Conservation (phyloP, 108 stramenopile genomes). For the Licmophora abbreviata region DNA sequence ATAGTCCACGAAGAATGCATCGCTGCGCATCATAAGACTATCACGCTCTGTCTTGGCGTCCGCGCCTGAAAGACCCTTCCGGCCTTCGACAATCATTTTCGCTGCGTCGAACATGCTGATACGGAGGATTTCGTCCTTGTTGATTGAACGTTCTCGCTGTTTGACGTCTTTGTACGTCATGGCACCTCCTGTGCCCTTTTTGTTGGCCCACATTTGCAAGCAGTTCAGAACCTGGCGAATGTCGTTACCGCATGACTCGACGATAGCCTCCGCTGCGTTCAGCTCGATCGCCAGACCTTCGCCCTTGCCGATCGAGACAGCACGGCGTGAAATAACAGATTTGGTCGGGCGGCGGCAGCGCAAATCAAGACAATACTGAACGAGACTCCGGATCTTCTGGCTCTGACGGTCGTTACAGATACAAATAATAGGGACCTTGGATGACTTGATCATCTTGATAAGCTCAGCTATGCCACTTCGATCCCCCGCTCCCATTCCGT, state of each 20-base stretch:
- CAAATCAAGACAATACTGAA: conserved; percentile 93
- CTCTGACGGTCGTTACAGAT: conserved; percentile 97
- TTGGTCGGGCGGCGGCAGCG: conserved; percentile 78
- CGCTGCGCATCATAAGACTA: conserved; percentile 71
- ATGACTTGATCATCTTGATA: conserved; percentile 93
- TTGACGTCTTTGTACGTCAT: conserved; percentile 83
- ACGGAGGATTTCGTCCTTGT: conserved; percentile 88
- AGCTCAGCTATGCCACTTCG: conserved; percentile 89
- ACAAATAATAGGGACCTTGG: conserved; percentile 94
- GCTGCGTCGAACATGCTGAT: conserved; percentile 89
- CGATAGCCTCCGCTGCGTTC: conserved; percentile 93
- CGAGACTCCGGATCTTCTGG: conserved; percentile 77
- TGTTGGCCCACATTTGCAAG: conserved; percentile 94
- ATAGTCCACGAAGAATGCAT: conserved; percentile 97
- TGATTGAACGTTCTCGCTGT: conserved; percentile 50
- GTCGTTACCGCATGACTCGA: conserved; percentile 93
- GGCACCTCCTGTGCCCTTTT: conserved; percentile 12
- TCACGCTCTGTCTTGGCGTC: conserved; percentile 40
- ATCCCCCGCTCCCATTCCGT: conserved; percentile 96
- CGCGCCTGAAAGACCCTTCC: conserved; percentile 41
- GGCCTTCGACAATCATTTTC: conserved; percentile 71
- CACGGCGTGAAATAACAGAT: conserved; percentile 60
- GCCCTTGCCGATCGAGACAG: conserved; percentile 63
- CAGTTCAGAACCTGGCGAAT: conserved; percentile 91
- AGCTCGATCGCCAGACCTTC: conserved; percentile 80